A percentile compares a stretch with the other conserved stretches of the same genome.
Evolutionary conservation across 129 eudicot species (phyloP).

Genomic region (Centaurea solstitialis): DNA sequence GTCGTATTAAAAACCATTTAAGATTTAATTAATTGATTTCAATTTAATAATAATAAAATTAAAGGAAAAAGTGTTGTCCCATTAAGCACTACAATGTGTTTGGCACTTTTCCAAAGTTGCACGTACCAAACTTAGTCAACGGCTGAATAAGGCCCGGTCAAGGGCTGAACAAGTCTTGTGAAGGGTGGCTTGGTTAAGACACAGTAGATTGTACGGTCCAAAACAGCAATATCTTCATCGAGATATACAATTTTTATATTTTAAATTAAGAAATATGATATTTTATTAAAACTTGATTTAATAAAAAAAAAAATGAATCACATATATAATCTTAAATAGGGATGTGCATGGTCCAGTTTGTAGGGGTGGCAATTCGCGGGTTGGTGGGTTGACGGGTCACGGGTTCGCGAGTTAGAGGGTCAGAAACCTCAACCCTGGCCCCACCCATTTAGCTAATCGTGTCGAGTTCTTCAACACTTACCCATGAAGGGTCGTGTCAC

Average conservation of each 20-base stretch:
- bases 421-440: no score
- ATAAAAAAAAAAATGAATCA: neutral
- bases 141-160: neutral
- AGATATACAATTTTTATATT: no score
- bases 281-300: no score
- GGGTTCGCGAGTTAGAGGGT: no score
- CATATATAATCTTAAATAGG: no score
- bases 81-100: neutral
- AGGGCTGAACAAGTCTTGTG: slow-evolving; percentile 5
- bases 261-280: no score
- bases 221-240: neutral
- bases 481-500: no score
- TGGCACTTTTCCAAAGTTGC: neutral
- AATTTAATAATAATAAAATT: neutral
- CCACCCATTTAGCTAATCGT: no score
- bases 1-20: neutral
- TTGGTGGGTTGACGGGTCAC: no score
- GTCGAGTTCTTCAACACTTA: no score
- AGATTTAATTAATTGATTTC: neutral
- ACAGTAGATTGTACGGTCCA: neutral
- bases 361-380: no score
- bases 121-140: slow-evolving; percentile 7
- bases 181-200: neutral
- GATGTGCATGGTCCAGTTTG: no score
- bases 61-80: neutral